Evolutionary conservation across 2,329 filamentous ascomycete species (phyloP), one percentile per base, ranked within the genome.

Genomic region (Juglanconis juglandina): DNA sequence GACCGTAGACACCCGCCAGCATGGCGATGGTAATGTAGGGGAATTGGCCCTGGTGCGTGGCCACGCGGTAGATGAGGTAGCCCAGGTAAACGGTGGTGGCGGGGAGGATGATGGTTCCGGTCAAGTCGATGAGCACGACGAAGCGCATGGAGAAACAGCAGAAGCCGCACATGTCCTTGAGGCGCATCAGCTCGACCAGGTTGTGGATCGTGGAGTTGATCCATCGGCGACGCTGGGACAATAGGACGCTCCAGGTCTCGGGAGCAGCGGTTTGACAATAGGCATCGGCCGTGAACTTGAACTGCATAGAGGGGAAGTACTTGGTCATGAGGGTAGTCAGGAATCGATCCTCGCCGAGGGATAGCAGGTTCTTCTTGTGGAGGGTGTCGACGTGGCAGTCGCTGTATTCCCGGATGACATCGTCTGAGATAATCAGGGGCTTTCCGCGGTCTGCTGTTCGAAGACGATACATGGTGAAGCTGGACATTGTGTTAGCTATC

Each of bases 201-300:
- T 99, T 99, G 81, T 99, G 95, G 63, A 99, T 89, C 9, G 95
- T 99, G 1, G 95, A 98, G 78, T 99, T 99, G 75, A 99, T 99
- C 95, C 95, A 99, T 73, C 95, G 90, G 80, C 95, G 92, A 82
- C 95, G 88, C 74, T 99, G 95, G n/a, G 95, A 99, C 37, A 99
- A 81, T 68, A 99, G 78, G 68, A 99, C 92, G 70, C 88, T 90
- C 91, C 93, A 99, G 32, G 89, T 91, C 70, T 98, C 92, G 2
- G 95, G 95, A 1, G 95, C 95, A 48, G 94, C 94, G 1, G 95
- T 99, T 70, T 91, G 88, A 67, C 93, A 96, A 74, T 92, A 95
- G 7, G 95, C 95, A 75, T 96, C 92, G 0, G 93, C 86, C 56
- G 97, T 84, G 73, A 98, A 99, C 76, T 98, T 99, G 83, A 91